Conservation (phyloP, 305 asterid species). For the Fraxinus greggii region DNA sequence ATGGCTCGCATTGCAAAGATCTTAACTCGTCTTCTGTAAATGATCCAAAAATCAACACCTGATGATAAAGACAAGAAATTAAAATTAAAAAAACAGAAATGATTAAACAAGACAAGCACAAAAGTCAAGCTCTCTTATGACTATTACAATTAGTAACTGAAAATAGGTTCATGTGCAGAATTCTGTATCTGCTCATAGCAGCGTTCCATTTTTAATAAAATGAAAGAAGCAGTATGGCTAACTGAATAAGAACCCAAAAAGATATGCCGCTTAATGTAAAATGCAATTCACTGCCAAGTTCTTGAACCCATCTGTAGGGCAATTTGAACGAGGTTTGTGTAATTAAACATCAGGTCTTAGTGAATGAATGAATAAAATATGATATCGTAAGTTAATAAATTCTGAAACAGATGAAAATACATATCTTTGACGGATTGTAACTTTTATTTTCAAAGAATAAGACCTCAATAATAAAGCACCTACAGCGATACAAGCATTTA, state of each 20-base stretch:
- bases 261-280: neutral
- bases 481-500: neutral
- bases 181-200: neutral
- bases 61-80: slow-evolving; percentile 21
- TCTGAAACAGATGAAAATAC: neutral
- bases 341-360: neutral
- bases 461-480: slow-evolving; percentile 6
- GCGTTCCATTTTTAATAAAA: neutral
- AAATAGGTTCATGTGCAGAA: neutral
- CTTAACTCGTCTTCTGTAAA: slow-evolving; percentile 78
- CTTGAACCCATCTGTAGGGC: neutral
- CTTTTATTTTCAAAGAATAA: neutral
- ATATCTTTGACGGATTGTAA: neutral
- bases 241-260: neutral
- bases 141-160: slow-evolving; percentile 3
- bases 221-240: slow-evolving; percentile 1
- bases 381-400: neutral
- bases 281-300: neutral
- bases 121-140: slow-evolving; percentile 1
- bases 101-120: neutral
- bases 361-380: neutral
- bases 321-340: neutral
- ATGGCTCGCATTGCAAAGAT: slow-evolving; percentile 49
- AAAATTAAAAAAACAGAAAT: slow-evolving; percentile 7
- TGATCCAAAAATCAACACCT: slow-evolving; percentile 78